phyloP scores from a whole-genome alignment of 345 rosid species.

The Eucalyptus sp. region DNA sequence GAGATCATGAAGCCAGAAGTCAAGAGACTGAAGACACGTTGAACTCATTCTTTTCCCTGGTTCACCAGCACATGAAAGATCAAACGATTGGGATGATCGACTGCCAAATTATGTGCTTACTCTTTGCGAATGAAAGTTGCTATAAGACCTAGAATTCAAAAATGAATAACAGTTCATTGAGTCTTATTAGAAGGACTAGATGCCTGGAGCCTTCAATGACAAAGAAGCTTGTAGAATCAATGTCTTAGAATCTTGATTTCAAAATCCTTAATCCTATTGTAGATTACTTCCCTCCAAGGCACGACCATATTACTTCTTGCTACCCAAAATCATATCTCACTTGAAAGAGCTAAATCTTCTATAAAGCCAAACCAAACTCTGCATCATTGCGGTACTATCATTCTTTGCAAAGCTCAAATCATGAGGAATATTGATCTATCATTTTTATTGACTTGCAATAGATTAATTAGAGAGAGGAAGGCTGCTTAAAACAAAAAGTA shows the following conservation, averaged over 20 bases:
- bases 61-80: background rate
- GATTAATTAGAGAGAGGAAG: background rate
- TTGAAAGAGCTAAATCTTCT: background rate
- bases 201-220: background rate
- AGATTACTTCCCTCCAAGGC: background rate
- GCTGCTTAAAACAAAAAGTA: background rate
- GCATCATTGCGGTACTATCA: background rate
- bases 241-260: background rate
- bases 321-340: background rate
- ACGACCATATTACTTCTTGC: background rate
- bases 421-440: background rate
- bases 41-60: background rate
- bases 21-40: background rate
- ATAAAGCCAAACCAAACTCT: background rate
- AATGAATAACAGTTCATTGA: background rate
- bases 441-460: background rate
- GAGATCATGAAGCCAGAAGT: background rate
- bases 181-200: background rate
- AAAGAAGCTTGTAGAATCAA: background rate
- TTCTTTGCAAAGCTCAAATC: background rate
- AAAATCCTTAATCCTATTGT: background rate
- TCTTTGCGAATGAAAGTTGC: background rate
- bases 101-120: background rate
- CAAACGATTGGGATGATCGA: background rate
- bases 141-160: background rate